Base-by-base conservation (phyloP, 192 early-diverging fungal genomes). In the Coemansia guatemalensis region DNA sequence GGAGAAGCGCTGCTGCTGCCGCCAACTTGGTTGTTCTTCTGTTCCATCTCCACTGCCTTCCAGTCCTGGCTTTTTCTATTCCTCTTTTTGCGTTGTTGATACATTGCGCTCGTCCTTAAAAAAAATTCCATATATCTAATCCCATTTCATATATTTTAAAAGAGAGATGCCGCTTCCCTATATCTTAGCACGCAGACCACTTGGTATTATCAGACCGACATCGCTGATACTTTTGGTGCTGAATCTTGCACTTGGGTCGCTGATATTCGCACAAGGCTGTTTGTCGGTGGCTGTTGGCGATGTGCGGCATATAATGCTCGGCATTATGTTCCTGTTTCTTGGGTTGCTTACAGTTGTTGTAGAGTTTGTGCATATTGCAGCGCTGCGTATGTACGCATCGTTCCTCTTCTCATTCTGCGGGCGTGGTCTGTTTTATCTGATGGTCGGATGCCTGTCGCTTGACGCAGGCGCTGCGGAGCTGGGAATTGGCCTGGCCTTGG, bases 361-460 rank as follows among this genome's bases (percentile, higher is more conserved):
- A 27, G 74, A 77, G 65, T 32, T 71, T 53, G n/a, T 77, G 20
- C 74, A 77, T 54, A 51, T 70, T 26, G 75, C 65, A 1, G 69
- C 60, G 12, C 12, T 78, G 57, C 75, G 75, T 27, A 68, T 72
- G 75, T 64, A 73, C 60, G 71, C 64, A 21, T 63, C 76, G 48
- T 69, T 78, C 26, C 44, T 78, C 41, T 78, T 73, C 26, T 73
- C 70, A 24, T 78, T 69, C 53, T 63, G 64, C 26, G 76, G 76
- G 2, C 76, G 76, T 17, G 76, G 76, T 0, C 67, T 73, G 51
- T 60, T 78, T 30, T 78, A 78, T 47, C 23, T 73, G 35, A 33
- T 73, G 8, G 2, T 66, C 24, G 76, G 76, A 2, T 73, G 70
- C 20, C 18, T 78, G 12, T 69, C 66, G 7, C 23, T 78, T 2